Evolutionary conservation across 148 eudicot genomes (phyloP).

Genomic region (Cornus suecica): DNA sequence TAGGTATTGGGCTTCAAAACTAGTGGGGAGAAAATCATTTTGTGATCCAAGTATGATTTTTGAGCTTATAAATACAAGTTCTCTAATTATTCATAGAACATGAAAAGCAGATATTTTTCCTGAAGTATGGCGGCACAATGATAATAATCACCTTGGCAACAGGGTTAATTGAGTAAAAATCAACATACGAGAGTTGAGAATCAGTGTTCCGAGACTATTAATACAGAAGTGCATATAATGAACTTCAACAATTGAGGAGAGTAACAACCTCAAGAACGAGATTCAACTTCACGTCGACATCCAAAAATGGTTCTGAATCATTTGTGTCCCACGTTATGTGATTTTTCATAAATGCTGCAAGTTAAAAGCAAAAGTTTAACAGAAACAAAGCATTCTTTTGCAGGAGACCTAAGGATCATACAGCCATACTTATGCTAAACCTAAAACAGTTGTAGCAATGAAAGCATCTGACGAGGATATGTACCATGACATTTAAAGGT

Average conservation of each 20-base stretch:
- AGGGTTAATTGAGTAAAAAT: not conserved
- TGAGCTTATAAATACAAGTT: no score
- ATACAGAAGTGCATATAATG: not conserved
- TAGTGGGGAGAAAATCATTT: no score
- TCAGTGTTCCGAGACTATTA: not conserved
- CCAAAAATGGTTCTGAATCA: slow-evolving; percentile 52
- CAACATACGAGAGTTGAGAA: not conserved
- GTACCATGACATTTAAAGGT: not conserved
- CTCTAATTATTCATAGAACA: no score
- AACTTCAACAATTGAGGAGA: slow-evolving; percentile 14
- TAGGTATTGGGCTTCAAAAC: no score
- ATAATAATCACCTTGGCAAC: no score
- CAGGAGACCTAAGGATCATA: not conserved
- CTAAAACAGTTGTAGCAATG: not conserved
- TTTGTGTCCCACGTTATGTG: slow-evolving; percentile 57
- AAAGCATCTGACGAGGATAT: not conserved
- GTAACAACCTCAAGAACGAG: slow-evolving; percentile 68
- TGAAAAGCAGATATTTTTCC: no score
- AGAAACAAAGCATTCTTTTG: not conserved
- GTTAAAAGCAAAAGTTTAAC: slow-evolving; percentile 17
- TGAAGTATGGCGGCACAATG: no score
- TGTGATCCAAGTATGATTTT: no score
- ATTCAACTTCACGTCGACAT: slow-evolving; percentile 67
- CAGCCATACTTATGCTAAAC: not conserved
- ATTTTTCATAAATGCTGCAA: slow-evolving; percentile 85